Percentiles rank a stretch among this genome's conserved stretches.
phyloP scores from a whole-genome alignment of 768 basidiomycete species.

The Galerina marginata region DNA sequence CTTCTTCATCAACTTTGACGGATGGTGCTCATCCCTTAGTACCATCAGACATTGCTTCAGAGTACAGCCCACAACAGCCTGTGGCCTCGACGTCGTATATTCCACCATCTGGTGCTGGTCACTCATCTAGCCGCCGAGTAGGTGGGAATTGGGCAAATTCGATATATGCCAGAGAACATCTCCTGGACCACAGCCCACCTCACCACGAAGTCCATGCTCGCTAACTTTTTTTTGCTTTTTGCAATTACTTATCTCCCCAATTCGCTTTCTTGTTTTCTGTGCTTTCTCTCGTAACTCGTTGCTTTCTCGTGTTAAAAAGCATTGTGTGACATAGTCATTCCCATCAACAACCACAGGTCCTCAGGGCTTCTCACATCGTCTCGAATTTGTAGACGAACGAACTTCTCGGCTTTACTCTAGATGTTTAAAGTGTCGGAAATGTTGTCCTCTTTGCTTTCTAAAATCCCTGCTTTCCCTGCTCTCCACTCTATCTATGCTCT shows the following conservation, averaged over 20 bases:
- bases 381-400: conserved; percentile 1
- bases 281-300: neutral
- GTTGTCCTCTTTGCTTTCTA: conserved; percentile 21
- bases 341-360: neutral
- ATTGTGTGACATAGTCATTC: neutral
- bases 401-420: conserved; percentile 1
- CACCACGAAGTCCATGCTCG: neutral
- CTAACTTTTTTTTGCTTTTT: neutral
- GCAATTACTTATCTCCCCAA: neutral
- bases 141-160: conserved; percentile 45
- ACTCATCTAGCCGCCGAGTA: conserved; percentile 57
- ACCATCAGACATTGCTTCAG: neutral
- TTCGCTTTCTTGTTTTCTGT: neutral
- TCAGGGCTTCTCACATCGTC: neutral
- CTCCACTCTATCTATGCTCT: conserved; percentile 54
- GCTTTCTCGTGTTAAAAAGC: conserved; percentile 4
- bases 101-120: conserved; percentile 59
- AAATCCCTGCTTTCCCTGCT: conserved; percentile 51
- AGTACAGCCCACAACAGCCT: neutral
- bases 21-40: neutral
- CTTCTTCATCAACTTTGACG: neutral
- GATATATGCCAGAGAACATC: neutral
- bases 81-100: conserved; percentile 38
- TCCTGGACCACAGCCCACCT: conserved; percentile 24
- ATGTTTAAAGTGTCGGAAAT: conserved; percentile 3